phyloP scores from a whole-genome alignment of 371 early-diverging fungal species.

The Mortierella sp. region DNA sequence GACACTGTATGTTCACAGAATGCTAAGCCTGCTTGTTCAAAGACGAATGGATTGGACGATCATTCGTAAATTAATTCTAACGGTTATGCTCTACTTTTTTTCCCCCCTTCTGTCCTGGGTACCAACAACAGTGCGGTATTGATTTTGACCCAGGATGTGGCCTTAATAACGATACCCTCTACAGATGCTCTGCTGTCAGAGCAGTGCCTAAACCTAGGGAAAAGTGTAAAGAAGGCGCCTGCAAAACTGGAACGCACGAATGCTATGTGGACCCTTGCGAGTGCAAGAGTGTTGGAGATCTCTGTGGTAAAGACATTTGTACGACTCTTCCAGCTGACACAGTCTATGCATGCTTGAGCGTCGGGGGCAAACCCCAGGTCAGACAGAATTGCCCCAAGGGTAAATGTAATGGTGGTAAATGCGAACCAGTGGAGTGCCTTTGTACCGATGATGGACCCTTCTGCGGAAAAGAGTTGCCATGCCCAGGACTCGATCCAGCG shows the following conservation, averaged over 20 bases:
- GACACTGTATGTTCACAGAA: constrained; percentile 11
- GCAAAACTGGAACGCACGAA: constrained; percentile 13
- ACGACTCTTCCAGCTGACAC: constrained; percentile 1
- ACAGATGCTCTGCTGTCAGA: constrained; percentile 4
- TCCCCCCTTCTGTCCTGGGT: no score
- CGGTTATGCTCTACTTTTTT: no score
- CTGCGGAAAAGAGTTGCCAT: constrained; percentile 13
- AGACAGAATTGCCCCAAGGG: background rate
- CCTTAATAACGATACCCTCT: constrained; percentile 13
- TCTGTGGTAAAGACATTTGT: constrained; percentile 21
- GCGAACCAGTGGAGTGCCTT: constrained; percentile 6
- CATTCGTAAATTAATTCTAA: no score
- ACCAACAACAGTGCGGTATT: constrained; percentile 16
- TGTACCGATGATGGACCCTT: constrained; percentile 15
- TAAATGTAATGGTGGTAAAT: constrained; percentile 10
- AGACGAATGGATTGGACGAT: no score
- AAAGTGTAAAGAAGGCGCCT: background rate
- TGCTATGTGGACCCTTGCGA: constrained; percentile 15
- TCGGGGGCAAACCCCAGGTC: background rate
- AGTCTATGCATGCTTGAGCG: background rate
- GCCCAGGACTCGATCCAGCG: constrained; percentile 16
- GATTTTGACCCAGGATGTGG: constrained; percentile 6
- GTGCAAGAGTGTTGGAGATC: constrained; percentile 5
- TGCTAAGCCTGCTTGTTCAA: background rate
- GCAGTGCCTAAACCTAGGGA: background rate